A percentile compares a stretch with the other conserved stretches of the same genome.
Conservation (phyloP, 164 flowering plant species). For the Malania oleifera region DNA sequence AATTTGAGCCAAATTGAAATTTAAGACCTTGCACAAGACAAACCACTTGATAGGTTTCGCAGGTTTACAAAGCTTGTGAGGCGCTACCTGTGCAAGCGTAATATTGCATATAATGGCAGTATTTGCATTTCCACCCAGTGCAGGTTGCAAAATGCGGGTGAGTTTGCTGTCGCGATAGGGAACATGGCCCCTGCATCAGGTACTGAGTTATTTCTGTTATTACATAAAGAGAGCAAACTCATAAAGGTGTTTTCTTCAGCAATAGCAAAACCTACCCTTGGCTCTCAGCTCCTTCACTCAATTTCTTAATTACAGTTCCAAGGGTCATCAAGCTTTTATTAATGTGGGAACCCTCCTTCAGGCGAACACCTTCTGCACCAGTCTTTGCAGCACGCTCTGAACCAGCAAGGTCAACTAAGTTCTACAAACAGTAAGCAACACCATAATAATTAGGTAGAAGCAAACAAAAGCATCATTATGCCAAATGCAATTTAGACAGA, state of each 20-base stretch:
- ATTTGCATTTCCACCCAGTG: constrained; percentile 92
- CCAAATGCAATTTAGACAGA: background rate
- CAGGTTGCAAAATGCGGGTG: constrained; percentile 94
- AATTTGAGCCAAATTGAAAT: too few relatives aligned
- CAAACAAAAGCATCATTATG: background rate
- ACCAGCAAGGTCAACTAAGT: constrained; percentile 96
- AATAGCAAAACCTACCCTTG: constrained; percentile 63
- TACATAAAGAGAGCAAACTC: background rate
- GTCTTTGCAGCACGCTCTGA: constrained; percentile 99
- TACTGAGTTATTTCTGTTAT: background rate
- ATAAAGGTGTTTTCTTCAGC: background rate
- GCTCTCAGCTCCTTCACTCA: constrained; percentile 97
- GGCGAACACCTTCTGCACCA: constrained; percentile 92
- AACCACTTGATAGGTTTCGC: background rate
- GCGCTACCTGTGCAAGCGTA: constrained; percentile 88
- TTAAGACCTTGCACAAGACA: background rate
- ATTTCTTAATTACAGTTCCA: constrained; percentile 92
- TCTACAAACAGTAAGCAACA: constrained; percentile 32
- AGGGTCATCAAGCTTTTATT: constrained; percentile 97
- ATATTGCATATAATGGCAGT: constrained; percentile 97
- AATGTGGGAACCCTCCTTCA: constrained; percentile 98
- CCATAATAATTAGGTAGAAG: background rate
- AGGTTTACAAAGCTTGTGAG: background rate
- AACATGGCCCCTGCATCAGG: constrained; percentile 70
- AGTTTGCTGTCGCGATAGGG: constrained; percentile 95